These are phyloP conservation scores for Bassia scoparia DNA, from an alignment of 148 eudicot genomes.

Conservation along the genomic window DNA sequence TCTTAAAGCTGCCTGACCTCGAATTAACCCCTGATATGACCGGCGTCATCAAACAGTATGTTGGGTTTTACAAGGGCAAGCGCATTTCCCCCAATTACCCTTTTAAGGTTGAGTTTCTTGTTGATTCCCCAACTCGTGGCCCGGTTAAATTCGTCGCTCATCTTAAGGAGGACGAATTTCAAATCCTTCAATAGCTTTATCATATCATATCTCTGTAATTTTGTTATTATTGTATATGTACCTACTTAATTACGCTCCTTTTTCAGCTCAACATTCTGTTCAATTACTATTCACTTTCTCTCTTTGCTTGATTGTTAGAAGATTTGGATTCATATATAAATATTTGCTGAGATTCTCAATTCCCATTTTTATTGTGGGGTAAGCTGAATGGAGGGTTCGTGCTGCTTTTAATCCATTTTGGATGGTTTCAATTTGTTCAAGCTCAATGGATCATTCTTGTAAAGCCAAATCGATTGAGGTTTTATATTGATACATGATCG, in stretches of 20 bases:
- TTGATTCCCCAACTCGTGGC: constrained; percentile 38
- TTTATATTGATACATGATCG: too few relatives aligned
- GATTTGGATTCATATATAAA: too few relatives aligned
- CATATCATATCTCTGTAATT: not conserved
- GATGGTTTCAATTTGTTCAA: too few relatives aligned
- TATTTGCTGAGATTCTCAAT: too few relatives aligned
- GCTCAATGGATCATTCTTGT: too few relatives aligned
- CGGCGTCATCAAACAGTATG: constrained; percentile 56
- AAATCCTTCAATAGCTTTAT: constrained; percentile 19
- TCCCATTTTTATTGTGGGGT: too few relatives aligned
- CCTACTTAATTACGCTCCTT: too few relatives aligned
- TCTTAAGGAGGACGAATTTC: constrained; percentile 78
- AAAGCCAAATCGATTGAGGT: not conserved
- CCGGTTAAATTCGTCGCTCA: constrained; percentile 55
- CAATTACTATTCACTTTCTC: too few relatives aligned
- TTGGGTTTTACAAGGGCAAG: constrained; percentile 68
- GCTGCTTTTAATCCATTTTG: too few relatives aligned
- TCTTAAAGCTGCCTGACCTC: constrained; percentile 47
- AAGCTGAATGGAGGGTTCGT: too few relatives aligned
- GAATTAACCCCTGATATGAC: constrained; percentile 46
- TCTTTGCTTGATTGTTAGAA: too few relatives aligned
- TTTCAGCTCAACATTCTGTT: too few relatives aligned
- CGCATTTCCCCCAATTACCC: constrained; percentile 61
- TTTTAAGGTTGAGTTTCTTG: constrained; percentile 51
- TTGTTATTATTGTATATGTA: not conserved